Base-by-base conservation (phyloP, 2,329 filamentous ascomycete species). In the Knoxdaviesia proteae region DNA sequence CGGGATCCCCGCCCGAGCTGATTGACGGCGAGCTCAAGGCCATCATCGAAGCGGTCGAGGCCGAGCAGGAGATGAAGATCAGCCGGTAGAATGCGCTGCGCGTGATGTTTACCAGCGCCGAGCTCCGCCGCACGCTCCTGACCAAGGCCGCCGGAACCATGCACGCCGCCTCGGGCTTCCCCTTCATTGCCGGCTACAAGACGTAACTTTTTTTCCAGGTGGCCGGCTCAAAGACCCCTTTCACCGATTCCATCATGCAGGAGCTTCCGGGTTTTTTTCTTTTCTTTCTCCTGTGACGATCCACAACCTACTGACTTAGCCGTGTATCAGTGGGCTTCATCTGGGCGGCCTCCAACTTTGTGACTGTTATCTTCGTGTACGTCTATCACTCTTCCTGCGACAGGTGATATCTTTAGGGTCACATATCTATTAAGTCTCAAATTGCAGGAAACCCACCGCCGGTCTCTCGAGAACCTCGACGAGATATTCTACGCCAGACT, bases 131-230 rank as follows among this genome's bases (percentile, higher is more conserved):
- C n/a, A 45, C 44, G 10, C 44, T 45, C 6, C 44, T 45, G 36
- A 42, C 40, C 33, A 40, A 43, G 30, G 44, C 44, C 6, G 32
- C 31, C 10, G 44, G 44, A 29, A 42, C 40, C n/a, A 42, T 45
- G 40, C 40, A 42, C 20, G 44, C 36, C 9, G 44, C 44, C 8
- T 45, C 44, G 20, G 44, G 44, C 11, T 45, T 45, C 44, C 44
- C 40, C 6, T 45, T 45, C 37, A 42, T 45, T 34, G 42, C 44
- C 30, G 40, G 40, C 38, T 45, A 45, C 32, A 45, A 43, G 30
- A 45, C 44, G 20, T 45, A 45, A n/a, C n/a, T n/a, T 41, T 45
- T 45, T 40, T 45, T 45, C 44, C 44, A 45, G 38, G 41, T 45
- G 29, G 44, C 44, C 30, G 44, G 44, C 9, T 45, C 40, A 29